phyloP scores from a whole-genome alignment of 2,329 filamentous ascomycete genomes.

The Calonectria leucothoes region DNA sequence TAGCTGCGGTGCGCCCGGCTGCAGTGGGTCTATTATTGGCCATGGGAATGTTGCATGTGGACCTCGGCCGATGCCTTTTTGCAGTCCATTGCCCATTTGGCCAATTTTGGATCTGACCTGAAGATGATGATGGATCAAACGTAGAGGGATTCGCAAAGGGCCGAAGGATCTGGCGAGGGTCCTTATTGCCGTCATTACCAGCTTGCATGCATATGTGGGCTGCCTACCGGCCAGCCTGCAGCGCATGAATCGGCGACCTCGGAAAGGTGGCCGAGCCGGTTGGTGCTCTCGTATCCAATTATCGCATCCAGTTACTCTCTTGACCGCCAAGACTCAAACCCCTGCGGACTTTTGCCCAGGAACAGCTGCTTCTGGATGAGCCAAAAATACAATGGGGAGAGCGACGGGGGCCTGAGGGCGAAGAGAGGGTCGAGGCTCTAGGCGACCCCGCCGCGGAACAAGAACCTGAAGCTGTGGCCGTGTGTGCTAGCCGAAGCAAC shows the following conservation, averaged over 20 bases:
- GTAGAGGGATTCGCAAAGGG: neutral
- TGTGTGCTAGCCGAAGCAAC: neutral
- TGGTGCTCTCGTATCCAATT: neutral
- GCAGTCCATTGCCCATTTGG: neutral
- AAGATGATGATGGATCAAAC: too few species aligned
- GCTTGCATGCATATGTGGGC: neutral
- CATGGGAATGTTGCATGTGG: neutral
- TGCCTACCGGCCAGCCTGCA: too few species aligned
- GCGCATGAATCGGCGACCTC: neutral
- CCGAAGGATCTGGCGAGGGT: neutral
- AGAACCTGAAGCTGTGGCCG: neutral
- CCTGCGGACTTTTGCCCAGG: slow-evolving; percentile 1
- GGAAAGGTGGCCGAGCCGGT: neutral
- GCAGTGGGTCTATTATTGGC: neutral
- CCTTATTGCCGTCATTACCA: neutral
- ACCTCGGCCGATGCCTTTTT: neutral
- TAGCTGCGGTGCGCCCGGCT: neutral
- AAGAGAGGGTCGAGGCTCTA: neutral
- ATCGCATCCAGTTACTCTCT: neutral
- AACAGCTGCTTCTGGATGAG: neutral
- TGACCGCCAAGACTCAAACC: neutral
- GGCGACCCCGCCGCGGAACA: neutral
- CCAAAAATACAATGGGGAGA: neutral
- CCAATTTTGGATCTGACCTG: too few species aligned
- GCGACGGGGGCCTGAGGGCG: too few species aligned